A percentile compares a stretch with the other conserved stretches of the same genome.
These are phyloP conservation scores for Gonapodya sp. DNA, from an alignment of 192 early-diverging fungal genomes.

Conservation along the genomic window DNA sequence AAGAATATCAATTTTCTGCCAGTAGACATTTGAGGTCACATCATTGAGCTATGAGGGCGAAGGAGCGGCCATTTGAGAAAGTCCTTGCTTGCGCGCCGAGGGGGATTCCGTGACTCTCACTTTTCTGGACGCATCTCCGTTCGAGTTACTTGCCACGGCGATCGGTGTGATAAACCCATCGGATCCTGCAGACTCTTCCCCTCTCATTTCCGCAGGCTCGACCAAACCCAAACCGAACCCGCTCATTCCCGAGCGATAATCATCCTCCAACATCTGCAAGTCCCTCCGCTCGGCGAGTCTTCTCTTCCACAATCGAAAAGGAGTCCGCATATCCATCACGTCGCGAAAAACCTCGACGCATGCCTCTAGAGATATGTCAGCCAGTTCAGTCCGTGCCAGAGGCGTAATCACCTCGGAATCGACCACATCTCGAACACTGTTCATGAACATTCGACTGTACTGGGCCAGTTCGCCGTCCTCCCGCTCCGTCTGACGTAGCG, in stretches of 20 bases:
- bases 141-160: neutral
- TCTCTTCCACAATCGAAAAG: neutral
- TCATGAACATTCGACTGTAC: neutral
- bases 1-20: neutral
- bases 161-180: neutral
- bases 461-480: neutral
- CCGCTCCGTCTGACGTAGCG: neutral
- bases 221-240: neutral
- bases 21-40: neutral
- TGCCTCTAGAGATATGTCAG: neutral
- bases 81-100: neutral
- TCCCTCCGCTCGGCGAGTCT: neutral
- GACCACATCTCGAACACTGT: neutral
- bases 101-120: neutral
- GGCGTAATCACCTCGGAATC: neutral
- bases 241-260: neutral
- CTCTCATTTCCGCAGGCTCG: neutral
- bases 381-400: neutral
- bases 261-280: neutral
- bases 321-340: neutral
- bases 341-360: neutral
- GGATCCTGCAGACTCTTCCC: neutral
- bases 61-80: neutral
- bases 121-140: neutral
- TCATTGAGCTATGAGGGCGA: neutral